Percentiles rank a stretch among this genome's conserved stretches.
Conservation (phyloP, 257 asterid species). For the Solanum arcanum region DNA sequence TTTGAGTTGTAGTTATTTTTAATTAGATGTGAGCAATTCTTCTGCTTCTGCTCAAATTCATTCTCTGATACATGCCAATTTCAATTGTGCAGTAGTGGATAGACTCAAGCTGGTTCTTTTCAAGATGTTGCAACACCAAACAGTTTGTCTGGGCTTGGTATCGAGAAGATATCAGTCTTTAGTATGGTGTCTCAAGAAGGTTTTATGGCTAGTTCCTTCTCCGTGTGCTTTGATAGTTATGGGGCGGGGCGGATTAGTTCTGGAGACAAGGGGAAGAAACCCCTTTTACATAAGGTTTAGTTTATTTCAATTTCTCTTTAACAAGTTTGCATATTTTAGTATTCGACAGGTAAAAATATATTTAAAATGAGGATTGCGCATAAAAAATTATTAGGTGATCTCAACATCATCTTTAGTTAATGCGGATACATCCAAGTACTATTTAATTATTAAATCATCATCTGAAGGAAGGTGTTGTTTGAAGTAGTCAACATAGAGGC, state of each 20-base stretch:
- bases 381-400: background rate
- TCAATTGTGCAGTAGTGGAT: conserved; percentile 58
- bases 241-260: conserved; percentile 62
- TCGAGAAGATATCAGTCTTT: conserved; percentile 37
- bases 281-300: too few species aligned
- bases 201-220: conserved; percentile 55
- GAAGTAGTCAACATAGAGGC: background rate
- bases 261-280: conserved; percentile 47
- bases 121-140: conserved; percentile 69
- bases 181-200: conserved; percentile 56
- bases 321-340: background rate
- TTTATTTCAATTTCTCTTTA: background rate
- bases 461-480: too few species aligned
- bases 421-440: too few species aligned
- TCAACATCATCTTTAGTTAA: too few species aligned
- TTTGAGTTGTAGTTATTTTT: too few species aligned
- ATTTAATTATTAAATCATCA: too few species aligned
- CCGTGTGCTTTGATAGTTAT: conserved; percentile 79
- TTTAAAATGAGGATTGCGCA: background rate
- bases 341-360: background rate
- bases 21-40: background rate
- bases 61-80: background rate
- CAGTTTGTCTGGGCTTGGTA: conserved; percentile 68
- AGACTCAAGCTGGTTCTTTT: conserved; percentile 67
- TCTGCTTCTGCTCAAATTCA: background rate